Percentiles rank a stretch among this genome's conserved stretches.
These are phyloP conservation scores for Hygrophoropsis aurantiaca DNA, from an alignment of 768 basidiomycete species.

Conservation along the genomic window DNA sequence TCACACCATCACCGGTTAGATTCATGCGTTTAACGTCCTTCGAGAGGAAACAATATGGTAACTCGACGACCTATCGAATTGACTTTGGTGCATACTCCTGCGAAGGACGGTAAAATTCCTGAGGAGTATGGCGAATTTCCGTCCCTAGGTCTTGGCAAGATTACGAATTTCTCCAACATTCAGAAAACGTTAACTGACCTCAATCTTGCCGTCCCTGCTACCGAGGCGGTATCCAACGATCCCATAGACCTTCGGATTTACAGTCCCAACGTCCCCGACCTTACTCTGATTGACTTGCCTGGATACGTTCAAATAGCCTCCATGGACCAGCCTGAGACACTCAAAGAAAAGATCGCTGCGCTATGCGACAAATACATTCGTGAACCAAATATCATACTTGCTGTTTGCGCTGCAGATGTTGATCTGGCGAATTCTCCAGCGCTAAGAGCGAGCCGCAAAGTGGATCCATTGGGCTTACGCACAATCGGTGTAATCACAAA, in stretches of 20 bases:
- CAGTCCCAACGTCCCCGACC: conserved; percentile 93
- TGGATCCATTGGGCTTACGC: conserved; percentile 91
- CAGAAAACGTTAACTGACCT: conserved; percentile 93
- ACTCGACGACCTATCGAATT: conserved; percentile 97
- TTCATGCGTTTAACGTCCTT: conserved; percentile 1
- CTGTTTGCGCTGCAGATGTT: conserved; percentile 97
- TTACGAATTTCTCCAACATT: conserved; percentile 88
- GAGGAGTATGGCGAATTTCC: conserved; percentile 95
- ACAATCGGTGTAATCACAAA: conserved; percentile 99
- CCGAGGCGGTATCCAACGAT: conserved; percentile 88
- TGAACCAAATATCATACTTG: conserved; percentile 99
- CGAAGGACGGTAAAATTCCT: conserved; percentile 47
- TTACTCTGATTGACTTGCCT: conserved; percentile 95
- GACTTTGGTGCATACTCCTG: conserved; percentile 90
- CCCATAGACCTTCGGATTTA: conserved; percentile 98
- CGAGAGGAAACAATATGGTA: conserved; percentile 98
- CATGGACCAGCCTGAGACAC: conserved; percentile 90
- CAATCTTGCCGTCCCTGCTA: conserved; percentile 88
- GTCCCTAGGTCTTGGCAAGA: conserved; percentile 81
- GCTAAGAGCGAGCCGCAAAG: conserved; percentile 85
- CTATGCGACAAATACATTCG: conserved; percentile 97
- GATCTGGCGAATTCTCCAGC: conserved; percentile 98
- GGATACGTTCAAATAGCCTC: conserved; percentile 96
- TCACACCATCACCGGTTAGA: not conserved
- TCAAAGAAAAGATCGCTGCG: conserved; percentile 88